phyloP scores from a whole-genome alignment of 2,329 filamentous ascomycete species.

The Fusarium praegraminearum region DNA sequence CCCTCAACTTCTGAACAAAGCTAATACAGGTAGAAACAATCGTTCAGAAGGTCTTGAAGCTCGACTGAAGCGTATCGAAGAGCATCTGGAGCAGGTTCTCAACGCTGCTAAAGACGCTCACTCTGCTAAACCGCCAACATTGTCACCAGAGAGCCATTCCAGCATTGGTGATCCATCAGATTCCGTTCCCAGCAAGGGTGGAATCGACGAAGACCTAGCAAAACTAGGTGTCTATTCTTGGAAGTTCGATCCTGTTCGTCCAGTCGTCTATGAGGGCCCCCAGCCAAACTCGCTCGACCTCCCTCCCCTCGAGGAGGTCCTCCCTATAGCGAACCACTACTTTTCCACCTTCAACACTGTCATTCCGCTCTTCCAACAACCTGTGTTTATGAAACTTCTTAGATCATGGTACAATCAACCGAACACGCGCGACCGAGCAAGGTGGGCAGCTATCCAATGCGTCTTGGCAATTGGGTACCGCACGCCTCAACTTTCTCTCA shows the following conservation, averaged over 20 bases:
- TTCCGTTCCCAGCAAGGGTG: not conserved
- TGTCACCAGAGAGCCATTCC: conserved; percentile 26
- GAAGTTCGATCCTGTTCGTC: conserved; percentile 43
- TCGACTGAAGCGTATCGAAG: conserved; percentile 50
- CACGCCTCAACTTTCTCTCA: conserved; percentile 37
- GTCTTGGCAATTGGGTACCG: conserved; percentile 55
- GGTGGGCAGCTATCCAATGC: conserved; percentile 56
- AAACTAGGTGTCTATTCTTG: conserved; percentile 5
- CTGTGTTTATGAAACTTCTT: conserved; percentile 53
- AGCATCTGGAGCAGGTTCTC: conserved; percentile 51
- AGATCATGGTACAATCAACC: conserved; percentile 51
- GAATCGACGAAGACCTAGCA: not conserved
- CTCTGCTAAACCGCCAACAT: not conserved
- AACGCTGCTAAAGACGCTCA: conserved; percentile 37
- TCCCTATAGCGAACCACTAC: conserved; percentile 54
- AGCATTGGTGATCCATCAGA: conserved; percentile 11
- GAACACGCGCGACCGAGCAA: conserved; percentile 37
- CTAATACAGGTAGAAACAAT: conserved; percentile 3
- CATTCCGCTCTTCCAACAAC: conserved; percentile 55
- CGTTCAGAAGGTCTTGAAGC: conserved; percentile 37
- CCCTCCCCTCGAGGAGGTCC: conserved; percentile 52
- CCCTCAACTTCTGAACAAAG: not conserved
- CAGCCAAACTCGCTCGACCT: conserved; percentile 40
- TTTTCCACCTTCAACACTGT: conserved; percentile 53
- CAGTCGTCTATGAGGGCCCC: conserved; percentile 35